Base-by-base conservation (phyloP, 75 land plant species). In the Pinus taeda region DNA sequence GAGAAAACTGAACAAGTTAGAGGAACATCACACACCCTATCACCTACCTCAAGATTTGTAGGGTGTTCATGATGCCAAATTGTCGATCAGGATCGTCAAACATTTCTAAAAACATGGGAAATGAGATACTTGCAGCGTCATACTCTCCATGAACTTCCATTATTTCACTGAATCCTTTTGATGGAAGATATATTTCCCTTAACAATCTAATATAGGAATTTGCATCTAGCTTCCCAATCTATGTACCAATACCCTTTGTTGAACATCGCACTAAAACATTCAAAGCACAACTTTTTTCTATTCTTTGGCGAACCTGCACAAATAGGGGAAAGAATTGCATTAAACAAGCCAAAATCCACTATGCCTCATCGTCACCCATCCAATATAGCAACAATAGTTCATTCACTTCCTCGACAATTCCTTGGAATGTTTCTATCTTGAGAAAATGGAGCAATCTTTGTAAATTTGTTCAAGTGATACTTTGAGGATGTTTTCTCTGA, bases 341-440 rank as follows among this genome's bases (percentile, higher is more conserved):
- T 87, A 80, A 95, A 89, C 93, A 97, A 85, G 62, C 96, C 99
- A 30, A 97, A 74, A 57, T 97, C 99, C 12, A 97, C 92, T 78
- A 90, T 75, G 0, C 95, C 95, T 11, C 95, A 88, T 26, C 93
- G 96, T 18, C 83, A 22, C 15, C 82, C 84, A 73, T 97, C 99
- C 82, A 97, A 77, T 3, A 89, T 81, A 11, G 88, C 78, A 97
- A 82, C 21, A 97, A 74, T 42, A 80, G 88, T 81, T 93, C 93
- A 76, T 97, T 93, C 71, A 97, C 85, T 0, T 88, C 91, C 78
- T 90, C 95, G 59, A 97, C 87, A 22, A 98, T 83, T 57, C 89
- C 90, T 80, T 91, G 93, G 73, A 97, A 95, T 22, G 96, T 87
- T 60, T 95, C 98, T 11, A 98, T 89, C 77, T 88, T 87, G 71